Conservation (phyloP, 2,329 filamentous ascomycete genomes). For the Cladophialophora immunda region DNA sequence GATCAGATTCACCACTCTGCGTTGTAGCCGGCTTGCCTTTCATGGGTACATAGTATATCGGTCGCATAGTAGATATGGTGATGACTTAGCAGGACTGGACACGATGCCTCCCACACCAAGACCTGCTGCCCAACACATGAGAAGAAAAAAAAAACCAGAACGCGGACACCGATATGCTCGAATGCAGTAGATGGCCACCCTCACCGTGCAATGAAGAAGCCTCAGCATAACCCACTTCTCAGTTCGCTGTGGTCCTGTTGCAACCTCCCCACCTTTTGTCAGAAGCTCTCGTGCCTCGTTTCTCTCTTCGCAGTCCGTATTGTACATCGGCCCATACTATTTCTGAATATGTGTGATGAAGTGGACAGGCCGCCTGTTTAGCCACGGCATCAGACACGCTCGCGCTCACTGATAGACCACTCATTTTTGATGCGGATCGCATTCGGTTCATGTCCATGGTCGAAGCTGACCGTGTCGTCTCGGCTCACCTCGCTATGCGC, state of each 20-base stretch:
- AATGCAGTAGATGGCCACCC: not conserved
- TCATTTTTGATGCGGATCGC: slow-evolving; percentile 32
- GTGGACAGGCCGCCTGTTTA: not conserved
- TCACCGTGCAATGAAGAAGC: no score
- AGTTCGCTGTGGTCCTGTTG: no score
- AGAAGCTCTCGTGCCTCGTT: not conserved
- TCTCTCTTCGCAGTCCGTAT: not conserved
- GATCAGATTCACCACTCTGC: no score
- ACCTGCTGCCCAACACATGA: not conserved
- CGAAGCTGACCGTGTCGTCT: slow-evolving; percentile 25
- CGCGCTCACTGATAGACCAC: slow-evolving; percentile 25
- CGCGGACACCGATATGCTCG: not conserved
- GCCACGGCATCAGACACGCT: slow-evolving; percentile 1
- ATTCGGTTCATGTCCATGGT: slow-evolving; percentile 17
- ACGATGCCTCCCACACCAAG: no score
- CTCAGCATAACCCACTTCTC: no score
- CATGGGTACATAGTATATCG: no score
- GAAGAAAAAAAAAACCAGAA: not conserved
- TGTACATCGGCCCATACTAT: not conserved
- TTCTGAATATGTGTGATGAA: not conserved
- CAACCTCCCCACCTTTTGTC: no score
- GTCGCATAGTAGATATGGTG: no score
- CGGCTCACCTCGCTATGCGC: slow-evolving; percentile 26
- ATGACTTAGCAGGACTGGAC: no score
- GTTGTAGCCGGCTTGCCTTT: no score